phyloP scores from a whole-genome alignment of 2,329 filamentous ascomycete genomes.

The Trichoderma sp. region DNA sequence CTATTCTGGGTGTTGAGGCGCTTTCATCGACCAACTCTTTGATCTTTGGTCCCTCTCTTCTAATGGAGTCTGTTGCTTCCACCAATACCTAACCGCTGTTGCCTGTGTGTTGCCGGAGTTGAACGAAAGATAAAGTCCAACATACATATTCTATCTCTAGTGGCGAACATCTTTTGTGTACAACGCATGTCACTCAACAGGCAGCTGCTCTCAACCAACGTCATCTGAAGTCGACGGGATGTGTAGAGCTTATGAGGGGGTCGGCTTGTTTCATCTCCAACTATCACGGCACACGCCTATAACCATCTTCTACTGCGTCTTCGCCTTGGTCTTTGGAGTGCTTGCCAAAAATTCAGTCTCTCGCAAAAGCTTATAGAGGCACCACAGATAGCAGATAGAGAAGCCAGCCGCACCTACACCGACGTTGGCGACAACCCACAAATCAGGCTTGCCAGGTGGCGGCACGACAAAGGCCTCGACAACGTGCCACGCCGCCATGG shows the following conservation, averaged over 20 bases:
- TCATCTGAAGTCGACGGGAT: not conserved
- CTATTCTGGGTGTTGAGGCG: not conserved
- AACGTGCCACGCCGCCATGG: slow-evolving; percentile 81
- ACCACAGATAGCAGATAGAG: slow-evolving; percentile 88
- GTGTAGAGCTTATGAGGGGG: not conserved
- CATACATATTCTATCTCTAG: not conserved
- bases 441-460: slow-evolving; percentile 78
- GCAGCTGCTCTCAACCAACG: not conserved
- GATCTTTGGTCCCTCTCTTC: not conserved
- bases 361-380: slow-evolving; percentile 66
- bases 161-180: not conserved
- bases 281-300: not conserved
- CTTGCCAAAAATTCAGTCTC: slow-evolving; percentile 57
- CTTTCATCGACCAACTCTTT: not conserved
- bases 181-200: not conserved
- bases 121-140: not conserved
- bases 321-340: slow-evolving; percentile 36
- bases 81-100: not conserved
- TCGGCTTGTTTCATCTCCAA: not conserved
- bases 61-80: not conserved
- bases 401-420: slow-evolving; percentile 85
- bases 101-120: not conserved
- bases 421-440: slow-evolving; percentile 93
- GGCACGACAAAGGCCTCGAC: slow-evolving; percentile 68
- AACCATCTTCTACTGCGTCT: slow-evolving; percentile 34